Evolutionary conservation across 2,329 filamentous ascomycete species (phyloP).

Genomic region (Phyllosticta paracitricarpa): DNA sequence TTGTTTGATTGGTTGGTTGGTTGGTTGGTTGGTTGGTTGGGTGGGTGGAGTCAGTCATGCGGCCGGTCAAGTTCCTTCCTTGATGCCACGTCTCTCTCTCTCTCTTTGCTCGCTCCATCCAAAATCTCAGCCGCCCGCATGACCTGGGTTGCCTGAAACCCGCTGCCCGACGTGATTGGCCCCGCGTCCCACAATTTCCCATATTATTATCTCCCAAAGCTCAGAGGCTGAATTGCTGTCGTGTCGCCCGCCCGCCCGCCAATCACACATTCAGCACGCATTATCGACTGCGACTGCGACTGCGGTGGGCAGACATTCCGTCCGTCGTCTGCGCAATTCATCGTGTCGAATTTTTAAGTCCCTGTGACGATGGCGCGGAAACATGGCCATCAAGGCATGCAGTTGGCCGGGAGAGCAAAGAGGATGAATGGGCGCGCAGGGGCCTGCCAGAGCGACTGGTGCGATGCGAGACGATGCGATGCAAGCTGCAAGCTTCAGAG

Average conservation of each 20-base stretch:
- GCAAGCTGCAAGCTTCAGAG: no score
- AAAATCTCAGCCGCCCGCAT: background rate
- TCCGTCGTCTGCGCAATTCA: background rate
- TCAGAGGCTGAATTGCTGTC: background rate
- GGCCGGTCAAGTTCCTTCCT: background rate
- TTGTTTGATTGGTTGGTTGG: no score
- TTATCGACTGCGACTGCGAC: no score
- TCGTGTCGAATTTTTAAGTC: no score
- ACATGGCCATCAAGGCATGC: slow-evolving; percentile 1
- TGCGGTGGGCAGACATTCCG: background rate
- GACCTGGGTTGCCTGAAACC: background rate
- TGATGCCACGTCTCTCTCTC: background rate
- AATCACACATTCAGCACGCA: background rate
- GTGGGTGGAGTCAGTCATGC: no score
- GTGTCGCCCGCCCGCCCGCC: background rate
- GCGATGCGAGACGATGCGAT: no score
- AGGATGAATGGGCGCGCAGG: background rate
- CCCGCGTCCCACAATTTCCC: background rate
- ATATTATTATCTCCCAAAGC: background rate
- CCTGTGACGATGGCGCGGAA: no score
- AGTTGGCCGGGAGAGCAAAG: background rate
- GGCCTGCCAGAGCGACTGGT: background rate
- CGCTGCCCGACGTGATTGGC: background rate
- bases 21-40: no score
- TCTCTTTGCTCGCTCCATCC: background rate